Evolutionary conservation across 2,329 filamentous ascomycete genomes (phyloP), one percentile per base, ranked within the genome.

Genomic region (Calonectria leucothoes): DNA sequence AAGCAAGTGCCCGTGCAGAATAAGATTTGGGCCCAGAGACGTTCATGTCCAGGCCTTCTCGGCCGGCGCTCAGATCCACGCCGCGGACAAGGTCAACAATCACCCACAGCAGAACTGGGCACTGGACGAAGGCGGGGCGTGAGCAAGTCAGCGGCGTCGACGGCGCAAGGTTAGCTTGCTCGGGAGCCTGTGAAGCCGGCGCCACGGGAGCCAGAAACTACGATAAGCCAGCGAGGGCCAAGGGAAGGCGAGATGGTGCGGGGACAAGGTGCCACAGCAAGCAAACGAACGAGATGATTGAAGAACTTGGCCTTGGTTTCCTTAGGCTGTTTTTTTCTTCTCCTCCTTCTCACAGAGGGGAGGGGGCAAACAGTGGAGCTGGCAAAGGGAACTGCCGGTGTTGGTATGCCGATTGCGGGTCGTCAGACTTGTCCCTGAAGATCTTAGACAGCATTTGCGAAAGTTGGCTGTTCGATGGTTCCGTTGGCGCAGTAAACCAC

Each of bases 111-210:
- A 66, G 39, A 70, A 55, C 59, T 73, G 42, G 52, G 31, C 29
- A 71, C 51, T 70, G 61, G 57, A 70, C 39, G 20, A 59, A 35
- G 67, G 75, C 48, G 74, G 75, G 77, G 78, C 70, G 31, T 67
- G 69, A 70, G 68, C 55, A 70, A 76, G 66, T 64, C 59, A 72
- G 76, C 74, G 71, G 75, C 45, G 61, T 59, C 45, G 71, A 48
- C 77, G 77, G 78, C 76, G 77, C 67, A 63, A 59, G 73, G 61
- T 71, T 80, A 79, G 70, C 74, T 69, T 76, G 33, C 57, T 74
- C 78, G 79, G 79, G 76, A 79, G 64, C 66, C 64, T 71, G 67
- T 72, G 69, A 76, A 78, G 76, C 79, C 79, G 79, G 75, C 72
- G 74, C 76, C 76, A 79, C 75, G 69, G 73, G 73, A 70, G 70